Evolutionary conservation across 352 stramenopile species (phyloP).

Genomic region (Globisporangium rhizosaccharum): DNA sequence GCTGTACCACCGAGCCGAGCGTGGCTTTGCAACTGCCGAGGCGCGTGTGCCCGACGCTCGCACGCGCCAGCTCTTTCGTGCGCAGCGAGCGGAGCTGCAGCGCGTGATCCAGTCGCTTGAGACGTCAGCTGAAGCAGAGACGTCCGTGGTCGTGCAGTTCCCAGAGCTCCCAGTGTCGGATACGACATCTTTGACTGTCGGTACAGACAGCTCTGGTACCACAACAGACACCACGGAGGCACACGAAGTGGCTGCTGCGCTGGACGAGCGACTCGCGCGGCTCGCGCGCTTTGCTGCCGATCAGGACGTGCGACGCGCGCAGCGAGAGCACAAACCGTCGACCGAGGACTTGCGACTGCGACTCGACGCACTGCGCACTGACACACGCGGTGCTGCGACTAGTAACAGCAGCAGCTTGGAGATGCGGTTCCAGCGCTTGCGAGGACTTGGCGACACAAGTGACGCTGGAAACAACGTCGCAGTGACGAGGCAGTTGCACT

Average conservation of each 20-base stretch:
- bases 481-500: slow-evolving; percentile 1
- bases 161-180: not conserved
- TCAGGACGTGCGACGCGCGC: slow-evolving; percentile 9
- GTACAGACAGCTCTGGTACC: not conserved
- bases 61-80: slow-evolving; percentile 26
- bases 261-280: slow-evolving; percentile 32
- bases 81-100: slow-evolving; percentile 28
- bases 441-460: slow-evolving; percentile 7
- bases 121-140: not conserved
- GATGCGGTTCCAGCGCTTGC: slow-evolving; percentile 37
- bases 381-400: not conserved
- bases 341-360: slow-evolving; percentile 26
- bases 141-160: not conserved
- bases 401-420: slow-evolving; percentile 19
- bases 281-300: slow-evolving; percentile 34
- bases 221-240: not conserved
- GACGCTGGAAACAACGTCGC: not conserved
- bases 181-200: not conserved
- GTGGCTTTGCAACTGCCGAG: slow-evolving; percentile 26
- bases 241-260: not conserved
- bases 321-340: slow-evolving; percentile 11
- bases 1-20: slow-evolving; percentile 30
- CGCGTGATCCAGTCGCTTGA: slow-evolving; percentile 19
- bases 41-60: slow-evolving; percentile 32
- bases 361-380: slow-evolving; percentile 38